Base-by-base conservation (phyloP, 2,329 filamentous ascomycete genomes). In the Leptographium wingfieldii region DNA sequence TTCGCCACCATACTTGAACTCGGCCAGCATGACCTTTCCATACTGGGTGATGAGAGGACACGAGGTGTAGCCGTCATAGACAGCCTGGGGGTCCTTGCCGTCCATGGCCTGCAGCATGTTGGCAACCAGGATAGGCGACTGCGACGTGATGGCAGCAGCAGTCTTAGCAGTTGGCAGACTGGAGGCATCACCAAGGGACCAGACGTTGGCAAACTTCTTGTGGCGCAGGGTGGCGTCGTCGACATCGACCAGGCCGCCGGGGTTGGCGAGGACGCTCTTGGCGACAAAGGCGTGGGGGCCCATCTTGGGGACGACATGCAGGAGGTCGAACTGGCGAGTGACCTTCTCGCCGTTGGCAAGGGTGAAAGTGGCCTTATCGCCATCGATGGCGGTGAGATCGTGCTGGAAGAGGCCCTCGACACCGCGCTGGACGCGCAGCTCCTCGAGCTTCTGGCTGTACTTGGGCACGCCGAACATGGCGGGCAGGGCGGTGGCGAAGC, bases 381-480 rank as follows among this genome's bases (percentile, higher is more conserved):
- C 81, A 10, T 82, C 71, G 9, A 83, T 69, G 31, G 74, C 72
- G 25, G 80, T 69, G 1, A 83, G 74, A 65, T 83, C 80, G 62
- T 84, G 81, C 66, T 78, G 73, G 69, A 84, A 84, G 19, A 83
- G 71, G 0, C 77, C 81, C 67, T 83, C 81, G 2, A 84, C 81
- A 3, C 76, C 76, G 11, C 80, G 70, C 67, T 82, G 75, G 67
- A 75, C 66, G 3, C 81, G 76, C 66, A 84, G 69, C 64, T 76
- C 69, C 61, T 84, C 79, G 1, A 84, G 74, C 57, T 71, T 73
- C 33, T 74, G 75, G 66, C 73, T 79, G 68, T 84, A 84, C 70
- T 84, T 84, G 61, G 80, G 77, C 46, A 84, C 80, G 53, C 77
- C 81, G 59, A 84, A 84, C 81, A 84, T 84, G 58, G 69, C 70